phyloP scores from a whole-genome alignment of 495 filamentous ascomycete species.

The Penicillium lividum region DNA sequence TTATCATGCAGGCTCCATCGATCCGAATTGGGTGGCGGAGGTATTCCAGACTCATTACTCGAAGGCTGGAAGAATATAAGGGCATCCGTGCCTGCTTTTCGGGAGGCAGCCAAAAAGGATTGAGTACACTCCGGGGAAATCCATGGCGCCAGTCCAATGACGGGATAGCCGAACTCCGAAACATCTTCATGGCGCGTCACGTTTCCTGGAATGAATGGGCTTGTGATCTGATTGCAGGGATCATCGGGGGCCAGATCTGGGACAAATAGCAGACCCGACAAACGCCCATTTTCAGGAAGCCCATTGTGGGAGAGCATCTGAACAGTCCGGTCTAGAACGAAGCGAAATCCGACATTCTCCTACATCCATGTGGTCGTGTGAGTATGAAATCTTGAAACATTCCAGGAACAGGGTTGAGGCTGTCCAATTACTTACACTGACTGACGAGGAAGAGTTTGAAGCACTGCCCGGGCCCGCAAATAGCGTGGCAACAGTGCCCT shows the following conservation, averaged over 20 bases:
- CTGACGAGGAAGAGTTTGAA: conserved; percentile 33
- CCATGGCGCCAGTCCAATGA: conserved; percentile 93
- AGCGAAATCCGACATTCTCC: conserved; percentile 65
- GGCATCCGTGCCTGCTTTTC: conserved; percentile 54
- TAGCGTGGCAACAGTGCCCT: conserved; percentile 40
- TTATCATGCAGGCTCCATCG: conserved; percentile 69
- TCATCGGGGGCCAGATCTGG: conserved; percentile 61
- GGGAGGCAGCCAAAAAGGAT: conserved; percentile 66
- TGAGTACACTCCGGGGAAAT: conserved; percentile 66
- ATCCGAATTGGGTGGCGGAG: conserved; percentile 58
- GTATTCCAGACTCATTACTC: conserved; percentile 51
- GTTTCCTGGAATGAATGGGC: conserved; percentile 65
- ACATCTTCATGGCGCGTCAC: conserved; percentile 71
- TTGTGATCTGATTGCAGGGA: conserved; percentile 60
- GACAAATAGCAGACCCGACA: conserved; percentile 80
- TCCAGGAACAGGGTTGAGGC: conserved; percentile 1
- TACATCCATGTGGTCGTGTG: conserved; percentile 26
- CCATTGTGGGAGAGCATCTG: conserved; percentile 69
- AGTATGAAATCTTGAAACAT: conserved; percentile 6
- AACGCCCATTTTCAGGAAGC: conserved; percentile 52
- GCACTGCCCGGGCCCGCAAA: conserved; percentile 42
- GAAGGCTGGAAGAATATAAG: conserved; percentile 76
- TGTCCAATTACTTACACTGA: conserved; percentile 34
- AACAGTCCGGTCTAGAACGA: conserved; percentile 59
- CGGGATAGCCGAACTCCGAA: conserved; percentile 50